phyloP scores from a whole-genome alignment of 2,329 filamentous ascomycete genomes.

The Stachybotrys echinatus region DNA sequence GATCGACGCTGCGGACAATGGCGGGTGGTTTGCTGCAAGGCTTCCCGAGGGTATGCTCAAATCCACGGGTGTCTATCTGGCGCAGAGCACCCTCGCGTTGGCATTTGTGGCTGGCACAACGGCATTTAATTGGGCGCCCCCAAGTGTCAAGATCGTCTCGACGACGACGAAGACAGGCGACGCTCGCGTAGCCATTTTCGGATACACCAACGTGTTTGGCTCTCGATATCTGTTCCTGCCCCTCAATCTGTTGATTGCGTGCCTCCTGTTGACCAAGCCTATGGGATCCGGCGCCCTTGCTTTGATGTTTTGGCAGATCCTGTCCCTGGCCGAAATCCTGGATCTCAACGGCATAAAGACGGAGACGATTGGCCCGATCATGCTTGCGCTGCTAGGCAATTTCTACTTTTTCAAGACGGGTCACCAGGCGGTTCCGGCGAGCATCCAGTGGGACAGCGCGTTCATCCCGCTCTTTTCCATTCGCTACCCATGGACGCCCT shows the following conservation, averaged over 20 bases:
- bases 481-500: conserved; percentile 82
- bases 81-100: conserved; percentile 74
- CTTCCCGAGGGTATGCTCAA: conserved; percentile 62
- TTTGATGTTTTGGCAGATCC: conserved; percentile 80
- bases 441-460: conserved; percentile 92
- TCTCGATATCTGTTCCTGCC: conserved; percentile 83
- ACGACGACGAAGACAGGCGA: conserved; percentile 36
- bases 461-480: conserved; percentile 84
- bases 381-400: conserved; percentile 82
- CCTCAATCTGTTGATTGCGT: conserved; percentile 69
- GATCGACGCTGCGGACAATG: conserved; percentile 83
- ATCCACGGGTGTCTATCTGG: conserved; percentile 67
- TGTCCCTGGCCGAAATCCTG: conserved; percentile 66
- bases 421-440: conserved; percentile 81
- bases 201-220: conserved; percentile 90
- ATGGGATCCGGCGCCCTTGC: conserved; percentile 86
- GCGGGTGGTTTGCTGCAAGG: conserved; percentile 62
- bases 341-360: conserved; percentile 56
- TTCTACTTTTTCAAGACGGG: conserved; percentile 98
- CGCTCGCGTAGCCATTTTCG: conserved; percentile 70
- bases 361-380: conserved; percentile 73
- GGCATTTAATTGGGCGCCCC: conserved; percentile 80
- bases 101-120: conserved; percentile 79
- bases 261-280: conserved; percentile 82
- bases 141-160: conserved; percentile 69